Evolutionary conservation across 805 yeast genomes (phyloP), one percentile per base, ranked within the genome.

Genomic region (Barnettozyma siamensis): DNA sequence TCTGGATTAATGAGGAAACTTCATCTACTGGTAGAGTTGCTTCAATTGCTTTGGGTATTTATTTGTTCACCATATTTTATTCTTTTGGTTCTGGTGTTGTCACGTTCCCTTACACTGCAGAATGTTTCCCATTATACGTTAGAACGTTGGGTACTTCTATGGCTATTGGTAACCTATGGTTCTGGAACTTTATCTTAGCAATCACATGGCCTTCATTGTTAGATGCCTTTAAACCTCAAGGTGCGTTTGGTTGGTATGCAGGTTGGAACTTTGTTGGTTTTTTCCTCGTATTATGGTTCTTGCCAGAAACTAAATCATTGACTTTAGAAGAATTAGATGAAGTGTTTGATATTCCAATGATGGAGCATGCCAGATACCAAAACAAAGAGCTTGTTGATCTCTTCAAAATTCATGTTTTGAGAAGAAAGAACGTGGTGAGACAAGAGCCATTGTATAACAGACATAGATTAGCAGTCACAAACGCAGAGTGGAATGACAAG

Each of bases 21-120:
- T 49, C 59, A 7, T 57, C 54, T 19, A 60, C 73, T 7, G 80
- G 80, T 4, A 72, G 85, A 53, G 62, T 82, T 44, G 96, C 80
- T 4, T 71, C 82, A 40, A 78, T 85, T 42, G 69, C 83, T 6
- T 65, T 78, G 46, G 94, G 93, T 50, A 80, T 87, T 43, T 87
- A 87, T 58, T 57, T 87, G 24, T 86, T 75, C 62, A 68, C 87
- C 0, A 72, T 77, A 33, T 81, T 83, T 42, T 87, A 87, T 63
- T 83, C 94, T 0, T 77, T 85, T 3, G 91, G 94, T 41, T 87
- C 83, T 60, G 95, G 95, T 33, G 94, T 93, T 12, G 93, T 87
- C 34, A 94, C 95, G 4, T 87, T 87, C 66, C 83, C 93, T 2
- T 84, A 87, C 57, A 80, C 88, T 19, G 94, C 95, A 9, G 95